Conservation (phyloP, 2,329 filamentous ascomycete genomes). For the Graphiopsis chlorocephala region DNA sequence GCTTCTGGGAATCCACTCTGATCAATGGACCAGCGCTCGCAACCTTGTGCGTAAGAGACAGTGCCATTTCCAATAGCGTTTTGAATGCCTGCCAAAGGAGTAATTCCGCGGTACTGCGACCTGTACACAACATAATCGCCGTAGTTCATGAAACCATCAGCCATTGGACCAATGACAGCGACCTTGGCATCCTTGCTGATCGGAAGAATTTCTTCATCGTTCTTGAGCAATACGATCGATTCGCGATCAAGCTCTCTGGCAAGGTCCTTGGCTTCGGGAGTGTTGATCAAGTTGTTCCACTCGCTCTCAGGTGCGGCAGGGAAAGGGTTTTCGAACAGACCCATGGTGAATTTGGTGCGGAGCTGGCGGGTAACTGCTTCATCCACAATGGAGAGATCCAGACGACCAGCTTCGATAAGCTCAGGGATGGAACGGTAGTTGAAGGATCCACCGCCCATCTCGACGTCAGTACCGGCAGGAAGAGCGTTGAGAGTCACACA, state of each 20-base stretch:
- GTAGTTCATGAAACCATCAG: conserved; percentile 58
- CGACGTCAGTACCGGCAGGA: conserved; percentile 67
- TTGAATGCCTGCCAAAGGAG: conserved; percentile 39
- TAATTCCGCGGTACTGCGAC: conserved; percentile 33
- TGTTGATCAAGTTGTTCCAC: conserved; percentile 30
- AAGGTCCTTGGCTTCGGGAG: conserved; percentile 30
- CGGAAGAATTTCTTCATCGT: conserved; percentile 50
- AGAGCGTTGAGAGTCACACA: conserved; percentile 63
- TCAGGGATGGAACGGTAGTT: conserved; percentile 66
- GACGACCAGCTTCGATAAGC: conserved; percentile 59
- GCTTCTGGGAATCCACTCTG: conserved; percentile 66
- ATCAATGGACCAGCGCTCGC: conserved; percentile 69
- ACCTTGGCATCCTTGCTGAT: conserved; percentile 61
- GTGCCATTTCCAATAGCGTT: conserved; percentile 56
- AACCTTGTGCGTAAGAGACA: conserved; percentile 67
- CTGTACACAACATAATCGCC: conserved; percentile 36
- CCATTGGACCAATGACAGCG: conserved; percentile 74
- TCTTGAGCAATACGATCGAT: conserved; percentile 56
- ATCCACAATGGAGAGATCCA: conserved; percentile 61
- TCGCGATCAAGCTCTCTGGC: conserved; percentile 29
- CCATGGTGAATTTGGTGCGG: conserved; percentile 65
- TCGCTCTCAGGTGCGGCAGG: conserved; percentile 25
- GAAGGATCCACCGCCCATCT: conserved; percentile 75
- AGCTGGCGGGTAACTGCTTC: conserved; percentile 64
- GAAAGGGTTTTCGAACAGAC: conserved; percentile 70